These are phyloP conservation scores for Hamamelis virginiana DNA, from an alignment of 164 flowering plant genomes.

Conservation along the genomic window DNA sequence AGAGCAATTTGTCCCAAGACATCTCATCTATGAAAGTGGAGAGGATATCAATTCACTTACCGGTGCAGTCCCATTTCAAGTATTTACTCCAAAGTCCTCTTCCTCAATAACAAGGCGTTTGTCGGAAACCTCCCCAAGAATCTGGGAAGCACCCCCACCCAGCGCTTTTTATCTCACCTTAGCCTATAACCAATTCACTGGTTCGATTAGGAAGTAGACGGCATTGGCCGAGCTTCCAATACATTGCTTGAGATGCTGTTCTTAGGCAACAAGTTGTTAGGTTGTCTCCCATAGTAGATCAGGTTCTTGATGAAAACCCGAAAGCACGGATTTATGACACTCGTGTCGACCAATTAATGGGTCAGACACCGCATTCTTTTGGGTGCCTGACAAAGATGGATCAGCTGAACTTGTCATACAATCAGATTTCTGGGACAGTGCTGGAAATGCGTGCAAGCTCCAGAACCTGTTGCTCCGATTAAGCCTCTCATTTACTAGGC, in stretches of 20 bases:
- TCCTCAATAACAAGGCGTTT: slow-evolving; percentile 57
- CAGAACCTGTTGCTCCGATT: too few relatives aligned
- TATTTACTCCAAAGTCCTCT: slow-evolving; percentile 33
- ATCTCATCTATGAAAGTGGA: too few relatives aligned
- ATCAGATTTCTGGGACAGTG: too few relatives aligned
- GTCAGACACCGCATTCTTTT: too few relatives aligned
- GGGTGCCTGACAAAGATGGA: too few relatives aligned
- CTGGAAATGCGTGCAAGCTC: too few relatives aligned
- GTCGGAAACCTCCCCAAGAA: slow-evolving; percentile 29
- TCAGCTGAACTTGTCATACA: too few relatives aligned
- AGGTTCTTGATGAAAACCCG: slow-evolving; percentile 37
- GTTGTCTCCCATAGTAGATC: slow-evolving; percentile 60
- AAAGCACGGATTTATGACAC: too few relatives aligned
- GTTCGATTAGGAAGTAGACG: slow-evolving; percentile 37
- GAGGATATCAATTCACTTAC: slow-evolving; percentile 7
- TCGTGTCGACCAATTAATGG: too few relatives aligned
- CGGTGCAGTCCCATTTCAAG: slow-evolving; percentile 34
- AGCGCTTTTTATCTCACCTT: slow-evolving; percentile 32
- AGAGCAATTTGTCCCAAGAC: too few relatives aligned
- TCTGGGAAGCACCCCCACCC: slow-evolving; percentile 27
- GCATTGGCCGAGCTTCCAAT: slow-evolving; percentile 28
- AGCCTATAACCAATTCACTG: slow-evolving; percentile 48
- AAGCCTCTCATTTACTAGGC: too few relatives aligned
- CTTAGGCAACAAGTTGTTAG: slow-evolving; percentile 43
- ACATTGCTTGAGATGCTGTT: slow-evolving; percentile 44